phyloP scores from a whole-genome alignment of 306 rosid species.

The Inga oerstediana region DNA sequence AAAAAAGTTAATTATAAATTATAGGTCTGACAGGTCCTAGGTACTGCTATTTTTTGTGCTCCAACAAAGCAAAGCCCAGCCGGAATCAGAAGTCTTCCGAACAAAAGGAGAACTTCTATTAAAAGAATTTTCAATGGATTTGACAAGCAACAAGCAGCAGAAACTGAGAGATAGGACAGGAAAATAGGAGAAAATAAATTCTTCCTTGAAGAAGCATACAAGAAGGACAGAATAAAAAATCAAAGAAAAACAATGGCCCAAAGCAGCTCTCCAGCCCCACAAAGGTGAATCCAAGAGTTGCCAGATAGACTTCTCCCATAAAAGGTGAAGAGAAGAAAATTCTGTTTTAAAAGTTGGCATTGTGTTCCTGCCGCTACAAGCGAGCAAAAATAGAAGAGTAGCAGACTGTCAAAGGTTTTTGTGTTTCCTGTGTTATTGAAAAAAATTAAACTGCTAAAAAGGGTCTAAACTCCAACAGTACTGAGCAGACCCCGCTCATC shows the following conservation, averaged over 20 bases:
- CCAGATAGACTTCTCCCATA: neutral
- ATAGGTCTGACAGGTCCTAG: neutral
- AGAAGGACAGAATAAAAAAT: neutral
- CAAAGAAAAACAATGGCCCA: neutral
- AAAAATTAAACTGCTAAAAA: neutral
- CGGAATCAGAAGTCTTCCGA: neutral
- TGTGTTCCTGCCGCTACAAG: neutral
- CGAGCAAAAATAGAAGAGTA: neutral
- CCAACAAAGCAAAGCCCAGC: conserved; percentile 12
- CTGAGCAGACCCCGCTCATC: too few relatives aligned
- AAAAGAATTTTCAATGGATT: conserved; percentile 1
- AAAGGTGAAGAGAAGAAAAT: neutral
- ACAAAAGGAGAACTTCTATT: neutral
- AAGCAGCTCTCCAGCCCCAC: neutral
- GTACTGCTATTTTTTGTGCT: neutral
- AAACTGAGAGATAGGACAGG: neutral
- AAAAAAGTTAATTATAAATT: neutral
- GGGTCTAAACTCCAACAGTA: too few relatives aligned
- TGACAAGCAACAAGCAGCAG: neutral
- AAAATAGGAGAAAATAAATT: neutral
- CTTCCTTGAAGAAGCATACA: neutral
- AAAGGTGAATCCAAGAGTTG: neutral
- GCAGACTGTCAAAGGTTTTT: neutral
- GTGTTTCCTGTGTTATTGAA: neutral
- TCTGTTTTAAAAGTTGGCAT: neutral